A percentile compares a stretch with the other conserved stretches of the same genome.
Evolutionary conservation across 129 eudicot species (phyloP).

Genomic region (Lactuca saligna): DNA sequence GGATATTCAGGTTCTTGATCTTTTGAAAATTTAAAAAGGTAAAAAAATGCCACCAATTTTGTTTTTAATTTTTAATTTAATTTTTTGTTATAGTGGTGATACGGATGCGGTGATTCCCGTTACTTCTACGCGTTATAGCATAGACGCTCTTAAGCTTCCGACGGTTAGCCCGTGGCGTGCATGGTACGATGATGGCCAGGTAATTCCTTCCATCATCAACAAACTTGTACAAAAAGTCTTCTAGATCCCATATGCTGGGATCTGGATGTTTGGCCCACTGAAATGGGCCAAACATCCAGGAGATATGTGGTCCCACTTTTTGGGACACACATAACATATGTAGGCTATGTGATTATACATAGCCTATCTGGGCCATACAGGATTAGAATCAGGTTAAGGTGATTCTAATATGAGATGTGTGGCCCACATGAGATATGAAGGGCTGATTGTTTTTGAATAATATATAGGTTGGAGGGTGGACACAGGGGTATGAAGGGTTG

Average conservation of each 20-base stretch:
- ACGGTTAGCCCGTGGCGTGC: conserved; percentile 81
- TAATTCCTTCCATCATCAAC: conserved; percentile 26
- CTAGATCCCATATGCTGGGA: background rate
- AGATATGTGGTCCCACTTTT: background rate
- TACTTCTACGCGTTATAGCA: conserved; percentile 83
- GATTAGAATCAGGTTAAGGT: too few relatives aligned
- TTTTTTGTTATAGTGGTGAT: conserved; percentile 65
- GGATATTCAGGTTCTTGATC: conserved; percentile 80
- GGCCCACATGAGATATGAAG: background rate
- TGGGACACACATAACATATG: background rate
- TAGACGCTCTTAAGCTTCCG: conserved; percentile 78
- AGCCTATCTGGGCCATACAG: background rate
- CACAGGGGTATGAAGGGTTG: conserved; percentile 69
- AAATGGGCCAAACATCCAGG: too few relatives aligned
- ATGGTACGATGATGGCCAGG: conserved; percentile 98
- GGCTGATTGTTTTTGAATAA: background rate
- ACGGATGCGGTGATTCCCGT: conserved; percentile 90
- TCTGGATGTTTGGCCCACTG: too few relatives aligned
- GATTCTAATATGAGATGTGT: background rate
- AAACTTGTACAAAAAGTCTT: background rate
- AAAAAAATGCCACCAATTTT: background rate
- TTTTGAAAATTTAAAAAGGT: background rate
- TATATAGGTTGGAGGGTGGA: conserved; percentile 90
- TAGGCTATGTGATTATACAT: background rate
- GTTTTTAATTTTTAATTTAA: background rate